phyloP scores from a whole-genome alignment of 2,329 filamentous ascomycete genomes.

The Trichoderma atrobrunneum region DNA sequence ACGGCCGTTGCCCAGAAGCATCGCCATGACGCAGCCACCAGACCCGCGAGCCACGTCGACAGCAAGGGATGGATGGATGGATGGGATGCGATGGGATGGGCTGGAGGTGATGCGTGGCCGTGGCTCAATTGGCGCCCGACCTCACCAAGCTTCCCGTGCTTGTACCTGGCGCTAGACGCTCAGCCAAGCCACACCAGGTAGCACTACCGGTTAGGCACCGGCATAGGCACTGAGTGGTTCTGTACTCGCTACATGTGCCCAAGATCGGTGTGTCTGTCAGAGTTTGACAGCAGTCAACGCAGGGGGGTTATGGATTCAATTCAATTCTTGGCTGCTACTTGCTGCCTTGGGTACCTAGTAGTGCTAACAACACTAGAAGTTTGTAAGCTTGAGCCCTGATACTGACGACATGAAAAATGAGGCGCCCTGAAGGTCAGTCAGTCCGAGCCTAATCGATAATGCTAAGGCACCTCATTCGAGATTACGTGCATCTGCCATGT shows the following conservation, averaged over 20 bases:
- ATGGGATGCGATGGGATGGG: background rate
- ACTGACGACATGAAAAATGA: background rate
- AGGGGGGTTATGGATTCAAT: background rate
- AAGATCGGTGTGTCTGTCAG: background rate
- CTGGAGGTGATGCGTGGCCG: background rate
- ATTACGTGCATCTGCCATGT: background rate
- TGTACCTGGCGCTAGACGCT: slow-evolving; percentile 14
- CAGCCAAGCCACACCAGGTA: background rate
- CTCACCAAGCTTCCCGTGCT: background rate
- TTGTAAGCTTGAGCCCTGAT: background rate
- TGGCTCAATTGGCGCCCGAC: slow-evolving; percentile 11
- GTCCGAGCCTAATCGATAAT: background rate
- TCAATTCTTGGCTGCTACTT: background rate
- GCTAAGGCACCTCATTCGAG: background rate
- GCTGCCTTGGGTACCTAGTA: background rate
- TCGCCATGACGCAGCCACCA: background rate
- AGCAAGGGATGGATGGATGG: background rate
- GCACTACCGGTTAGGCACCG: background rate
- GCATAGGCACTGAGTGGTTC: background rate
- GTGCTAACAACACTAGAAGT: background rate
- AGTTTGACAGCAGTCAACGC: background rate
- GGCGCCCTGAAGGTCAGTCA: background rate
- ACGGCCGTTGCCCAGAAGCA: background rate
- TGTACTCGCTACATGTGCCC: background rate
- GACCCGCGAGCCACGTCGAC: slow-evolving; percentile 12